Conservation (phyloP, 2,329 filamentous ascomycete genomes). For the Colletotrichum agaves region DNA sequence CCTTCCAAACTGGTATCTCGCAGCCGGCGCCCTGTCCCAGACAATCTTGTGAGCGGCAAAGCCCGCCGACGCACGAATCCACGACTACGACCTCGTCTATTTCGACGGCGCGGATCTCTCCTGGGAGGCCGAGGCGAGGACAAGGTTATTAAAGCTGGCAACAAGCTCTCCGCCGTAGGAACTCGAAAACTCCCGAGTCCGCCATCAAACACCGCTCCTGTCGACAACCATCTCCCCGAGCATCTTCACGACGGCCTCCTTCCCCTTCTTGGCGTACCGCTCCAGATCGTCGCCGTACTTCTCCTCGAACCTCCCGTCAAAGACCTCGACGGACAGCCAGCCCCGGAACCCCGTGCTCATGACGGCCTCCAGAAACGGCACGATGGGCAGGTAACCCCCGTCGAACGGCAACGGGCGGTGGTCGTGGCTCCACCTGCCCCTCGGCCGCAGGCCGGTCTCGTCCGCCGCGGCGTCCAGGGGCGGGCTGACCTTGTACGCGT, state of each 20-base stretch:
- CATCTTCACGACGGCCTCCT: conserved; percentile 27
- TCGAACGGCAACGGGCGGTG: conserved; percentile 76
- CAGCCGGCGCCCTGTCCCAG: conserved; percentile 49
- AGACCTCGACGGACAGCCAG: conserved; percentile 76
- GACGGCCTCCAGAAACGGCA: conserved; percentile 72
- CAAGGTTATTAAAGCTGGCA: conserved; percentile 45
- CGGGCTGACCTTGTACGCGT: conserved; percentile 72
- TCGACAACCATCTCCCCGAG: conserved; percentile 29
- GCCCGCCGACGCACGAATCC: conserved; percentile 47
- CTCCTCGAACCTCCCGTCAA: conserved; percentile 45
- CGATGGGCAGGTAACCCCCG: conserved; percentile 76
- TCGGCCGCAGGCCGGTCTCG: conserved; percentile 65
- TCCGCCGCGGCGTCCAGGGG: conserved; percentile 63
- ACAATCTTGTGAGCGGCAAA: conserved; percentile 46
- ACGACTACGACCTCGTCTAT: conserved; percentile 52
- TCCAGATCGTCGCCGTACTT: conserved; percentile 46
- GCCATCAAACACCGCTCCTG: conserved; percentile 4
- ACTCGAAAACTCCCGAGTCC: no score
- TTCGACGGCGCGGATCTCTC: conserved; percentile 48
- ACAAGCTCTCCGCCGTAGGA: conserved; percentile 44
- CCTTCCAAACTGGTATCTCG: conserved; percentile 50
- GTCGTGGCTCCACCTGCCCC: conserved; percentile 77
- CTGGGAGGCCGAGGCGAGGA: conserved; percentile 52
- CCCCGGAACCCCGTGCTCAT: conserved; percentile 73
- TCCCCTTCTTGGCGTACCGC: conserved; percentile 42